phyloP scores from a whole-genome alignment of 1,284 basidiomycete species.

The Prillingera fragicola region DNA sequence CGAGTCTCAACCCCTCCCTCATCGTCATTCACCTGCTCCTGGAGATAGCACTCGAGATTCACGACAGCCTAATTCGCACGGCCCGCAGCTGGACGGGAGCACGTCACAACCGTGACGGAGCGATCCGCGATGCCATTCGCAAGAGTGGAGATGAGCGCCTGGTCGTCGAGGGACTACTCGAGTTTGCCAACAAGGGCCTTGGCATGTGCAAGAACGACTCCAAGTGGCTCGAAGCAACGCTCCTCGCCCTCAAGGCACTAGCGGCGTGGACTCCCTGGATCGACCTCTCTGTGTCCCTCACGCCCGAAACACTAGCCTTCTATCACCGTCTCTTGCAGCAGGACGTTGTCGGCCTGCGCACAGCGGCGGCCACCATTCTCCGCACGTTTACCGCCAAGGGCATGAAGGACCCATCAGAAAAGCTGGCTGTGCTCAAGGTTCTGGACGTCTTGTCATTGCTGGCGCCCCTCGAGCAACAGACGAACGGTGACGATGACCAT shows the following conservation, averaged over 20 bases:
- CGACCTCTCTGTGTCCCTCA: slow-evolving; percentile 93
- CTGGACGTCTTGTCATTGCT: slow-evolving; percentile 77
- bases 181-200: slow-evolving; percentile 70
- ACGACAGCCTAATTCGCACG: slow-evolving; percentile 81
- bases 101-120: slow-evolving; percentile 71
- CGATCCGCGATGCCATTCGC: slow-evolving; percentile 81
- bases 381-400: slow-evolving; percentile 84
- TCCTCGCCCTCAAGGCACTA: slow-evolving; percentile 83
- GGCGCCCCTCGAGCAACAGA: slow-evolving; percentile 70
- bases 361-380: slow-evolving; percentile 74
- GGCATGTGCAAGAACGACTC: slow-evolving; percentile 54
- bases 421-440: slow-evolving; percentile 83
- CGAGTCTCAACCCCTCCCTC: slow-evolving; percentile 71
- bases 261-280: slow-evolving; percentile 97
- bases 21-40: slow-evolving; percentile 81
- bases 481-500: slow-evolving; percentile 61
- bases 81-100: slow-evolving; percentile 65
- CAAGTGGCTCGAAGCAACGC: slow-evolving; percentile 69
- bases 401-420: slow-evolving; percentile 84
- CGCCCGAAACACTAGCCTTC: slow-evolving; percentile 77
- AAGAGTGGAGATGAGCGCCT: slow-evolving; percentile 72
- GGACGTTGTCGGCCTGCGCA: slow-evolving; percentile 61
- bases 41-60: slow-evolving; percentile 87
- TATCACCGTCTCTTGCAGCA: slow-evolving; percentile 81
- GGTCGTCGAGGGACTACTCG: slow-evolving; percentile 82